Base-by-base conservation (phyloP, 257 asterid genomes). In the Gentiana macrophylla region DNA sequence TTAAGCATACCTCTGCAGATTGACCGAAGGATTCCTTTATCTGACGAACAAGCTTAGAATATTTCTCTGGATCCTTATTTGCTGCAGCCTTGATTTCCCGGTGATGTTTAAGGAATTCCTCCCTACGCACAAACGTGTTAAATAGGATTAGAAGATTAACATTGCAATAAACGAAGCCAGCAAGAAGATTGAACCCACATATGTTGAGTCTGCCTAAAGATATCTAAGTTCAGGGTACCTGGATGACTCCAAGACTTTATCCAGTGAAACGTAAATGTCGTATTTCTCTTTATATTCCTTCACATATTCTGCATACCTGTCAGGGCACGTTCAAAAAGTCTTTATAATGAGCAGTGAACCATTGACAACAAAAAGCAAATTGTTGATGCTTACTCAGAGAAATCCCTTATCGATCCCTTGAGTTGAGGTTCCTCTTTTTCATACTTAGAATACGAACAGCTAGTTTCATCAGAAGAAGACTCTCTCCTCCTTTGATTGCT, bases 271-370 rank as follows among this genome's bases (percentile, higher is more conserved):
- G 67, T 88, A 88, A 63, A 67, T 75, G 48, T 79, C 87, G 50
- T 83, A 83, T 71, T 92, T 92, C 75, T 88, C 97, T 65, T 74
- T 80, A 74, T 67, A 92, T 72, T 92, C 99, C 74, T 86, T 76
- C 64, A 92, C 94, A 68, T 92, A 88, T 61, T 70, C 90, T 67
- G 73, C 64, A 58, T 88, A 89, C 81, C 99, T 92, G 74, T 12
- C 12, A 35, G 51, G 59, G 53, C 55, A 67, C 57, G 36, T 50
- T 51, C 57, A 60, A 48, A 60, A 56, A 47, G 61, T 68, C 52
- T 49, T 52, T 44, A 55, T 55, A 48, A 69, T 62, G 55, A 38
- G 36, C 53, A 44, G 32, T 49, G 53, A 61, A 24, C 24, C 8
- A 61, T 32, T 55, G 48, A 64, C 59, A 55, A 24, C 2, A 44